These are phyloP conservation scores for Aspergillus saccharolyticus DNA, from an alignment of 495 filamentous ascomycete genomes.

Conservation along the genomic window DNA sequence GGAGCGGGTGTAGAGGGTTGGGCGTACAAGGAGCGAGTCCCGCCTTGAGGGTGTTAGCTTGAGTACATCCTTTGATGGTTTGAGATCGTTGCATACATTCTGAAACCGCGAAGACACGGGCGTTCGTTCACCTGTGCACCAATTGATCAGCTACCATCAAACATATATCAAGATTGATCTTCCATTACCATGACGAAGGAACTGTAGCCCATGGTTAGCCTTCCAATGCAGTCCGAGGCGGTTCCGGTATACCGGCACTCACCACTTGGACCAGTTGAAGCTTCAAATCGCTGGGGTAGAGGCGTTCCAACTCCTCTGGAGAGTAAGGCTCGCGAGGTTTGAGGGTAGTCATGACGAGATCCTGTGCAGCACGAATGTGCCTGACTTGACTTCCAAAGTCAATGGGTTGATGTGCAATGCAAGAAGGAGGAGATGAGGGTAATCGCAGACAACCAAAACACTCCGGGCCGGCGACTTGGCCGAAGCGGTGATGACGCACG, in stretches of 20 bases:
- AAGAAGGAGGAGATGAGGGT: neutral
- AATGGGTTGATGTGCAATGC: neutral
- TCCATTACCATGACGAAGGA: slow-evolving; percentile 74
- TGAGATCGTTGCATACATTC: slow-evolving; percentile 50
- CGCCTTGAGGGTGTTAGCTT: slow-evolving; percentile 43
- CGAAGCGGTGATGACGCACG: slow-evolving; percentile 18
- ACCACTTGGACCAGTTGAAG: slow-evolving; percentile 86
- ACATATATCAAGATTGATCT: neutral
- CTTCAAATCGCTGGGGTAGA: slow-evolving; percentile 76
- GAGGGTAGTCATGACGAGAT: slow-evolving; percentile 65
- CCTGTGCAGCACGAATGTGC: neutral
- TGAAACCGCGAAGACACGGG: slow-evolving; percentile 84
- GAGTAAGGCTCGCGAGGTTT: slow-evolving; percentile 71
- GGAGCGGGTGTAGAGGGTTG: slow-evolving; percentile 1
- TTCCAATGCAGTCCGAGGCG: neutral
- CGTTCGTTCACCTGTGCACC: slow-evolving; percentile 62
- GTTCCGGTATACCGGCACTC: slow-evolving; percentile 21
- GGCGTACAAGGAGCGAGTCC: slow-evolving; percentile 66
- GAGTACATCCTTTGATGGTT: neutral
- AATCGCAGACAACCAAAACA: neutral
- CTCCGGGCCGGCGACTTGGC: neutral
- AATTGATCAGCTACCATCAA: neutral
- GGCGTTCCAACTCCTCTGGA: slow-evolving; percentile 67
- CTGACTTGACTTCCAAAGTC: neutral
- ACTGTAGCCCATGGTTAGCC: slow-evolving; percentile 27